Percentiles rank a stretch among this genome's conserved stretches.
phyloP scores from a whole-genome alignment of 2,329 filamentous ascomycete genomes.

The Aureobasidium lini region DNA sequence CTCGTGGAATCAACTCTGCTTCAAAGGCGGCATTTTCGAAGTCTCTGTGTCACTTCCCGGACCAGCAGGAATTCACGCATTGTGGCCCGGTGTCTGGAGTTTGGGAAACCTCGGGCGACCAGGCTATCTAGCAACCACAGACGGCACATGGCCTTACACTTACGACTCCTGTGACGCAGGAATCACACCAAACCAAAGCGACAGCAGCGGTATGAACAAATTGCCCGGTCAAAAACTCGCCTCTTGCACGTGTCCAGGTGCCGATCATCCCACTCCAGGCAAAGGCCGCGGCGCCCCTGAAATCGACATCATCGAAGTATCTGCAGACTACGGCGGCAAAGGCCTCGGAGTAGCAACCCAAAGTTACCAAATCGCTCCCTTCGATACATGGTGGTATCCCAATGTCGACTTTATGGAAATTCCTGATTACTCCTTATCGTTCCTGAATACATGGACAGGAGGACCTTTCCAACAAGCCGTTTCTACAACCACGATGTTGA shows the following conservation, averaged over 20 bases:
- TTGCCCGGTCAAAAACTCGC: conserved; percentile 39
- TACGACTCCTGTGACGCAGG: conserved; percentile 44
- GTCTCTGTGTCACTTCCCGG: conserved; percentile 47
- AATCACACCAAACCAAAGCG: conserved; percentile 44
- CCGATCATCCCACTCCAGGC: conserved; percentile 42
- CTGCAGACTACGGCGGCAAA: conserved; percentile 25
- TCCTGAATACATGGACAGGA: conserved; percentile 46
- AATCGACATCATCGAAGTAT: conserved; percentile 43
- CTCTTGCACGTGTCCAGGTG: conserved; percentile 38
- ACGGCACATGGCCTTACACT: conserved; percentile 49
- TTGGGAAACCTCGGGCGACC: conserved; percentile 49
- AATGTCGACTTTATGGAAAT: conserved; percentile 47
- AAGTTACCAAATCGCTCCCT: conserved; percentile 43
- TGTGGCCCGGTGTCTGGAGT: conserved; percentile 49
- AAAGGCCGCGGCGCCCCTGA: conserved; percentile 42
- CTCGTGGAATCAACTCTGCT: conserved; percentile 48
- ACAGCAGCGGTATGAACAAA: conserved; percentile 34
- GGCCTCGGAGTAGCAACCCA: conserved; percentile 41
- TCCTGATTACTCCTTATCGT: conserved; percentile 41
- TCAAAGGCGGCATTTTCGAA: conserved; percentile 48
- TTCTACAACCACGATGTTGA: conserved; percentile 47
- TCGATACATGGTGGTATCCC: conserved; percentile 40
- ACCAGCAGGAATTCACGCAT: conserved; percentile 40
- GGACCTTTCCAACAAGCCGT: conserved; percentile 51
- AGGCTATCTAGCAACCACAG: conserved; percentile 45